phyloP scores from a whole-genome alignment of 257 asterid species.

The Ehretia macrophylla region DNA sequence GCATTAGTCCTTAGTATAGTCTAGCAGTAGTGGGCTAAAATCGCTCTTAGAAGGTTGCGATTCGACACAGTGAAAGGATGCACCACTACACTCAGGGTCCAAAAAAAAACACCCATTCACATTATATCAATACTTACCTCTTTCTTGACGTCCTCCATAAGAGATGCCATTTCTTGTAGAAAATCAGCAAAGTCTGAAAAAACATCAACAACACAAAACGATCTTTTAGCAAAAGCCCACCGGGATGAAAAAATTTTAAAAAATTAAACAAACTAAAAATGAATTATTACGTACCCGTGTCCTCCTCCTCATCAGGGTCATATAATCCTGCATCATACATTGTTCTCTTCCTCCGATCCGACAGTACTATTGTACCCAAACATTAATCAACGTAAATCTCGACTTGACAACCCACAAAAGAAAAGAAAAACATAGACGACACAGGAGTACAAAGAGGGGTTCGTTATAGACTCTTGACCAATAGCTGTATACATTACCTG shows the following conservation, averaged over 20 bases:
- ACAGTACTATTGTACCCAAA: constrained; percentile 41
- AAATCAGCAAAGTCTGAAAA: constrained; percentile 68
- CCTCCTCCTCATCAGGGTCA: constrained; percentile 51
- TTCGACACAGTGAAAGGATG: too few relatives aligned
- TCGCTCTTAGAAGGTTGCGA: too few relatives aligned
- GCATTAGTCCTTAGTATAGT: too few relatives aligned
- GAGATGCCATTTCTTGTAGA: constrained; percentile 68
- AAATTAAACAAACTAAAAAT: too few relatives aligned
- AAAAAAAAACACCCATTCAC: too few relatives aligned
- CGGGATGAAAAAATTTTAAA: too few relatives aligned
- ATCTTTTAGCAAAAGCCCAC: too few relatives aligned
- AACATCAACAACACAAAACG: background rate
- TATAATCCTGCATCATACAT: constrained; percentile 75
- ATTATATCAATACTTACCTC: constrained; percentile 40
- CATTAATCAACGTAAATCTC: background rate
- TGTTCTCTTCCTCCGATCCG: constrained; percentile 58
- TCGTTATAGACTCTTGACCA: too few relatives aligned
- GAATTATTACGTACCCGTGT: constrained; percentile 43
- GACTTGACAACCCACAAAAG: background rate
- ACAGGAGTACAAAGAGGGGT: too few relatives aligned
- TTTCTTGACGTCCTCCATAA: constrained; percentile 48
- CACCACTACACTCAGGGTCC: too few relatives aligned
- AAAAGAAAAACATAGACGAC: too few relatives aligned
- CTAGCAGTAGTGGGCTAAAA: too few relatives aligned
- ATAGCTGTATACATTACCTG: constrained; percentile 42